Percentiles rank a stretch among this genome's conserved stretches.
These are phyloP conservation scores for Ceratobasidium sp. DNA, from an alignment of 1,284 basidiomycete species.

Conservation along the genomic window DNA sequence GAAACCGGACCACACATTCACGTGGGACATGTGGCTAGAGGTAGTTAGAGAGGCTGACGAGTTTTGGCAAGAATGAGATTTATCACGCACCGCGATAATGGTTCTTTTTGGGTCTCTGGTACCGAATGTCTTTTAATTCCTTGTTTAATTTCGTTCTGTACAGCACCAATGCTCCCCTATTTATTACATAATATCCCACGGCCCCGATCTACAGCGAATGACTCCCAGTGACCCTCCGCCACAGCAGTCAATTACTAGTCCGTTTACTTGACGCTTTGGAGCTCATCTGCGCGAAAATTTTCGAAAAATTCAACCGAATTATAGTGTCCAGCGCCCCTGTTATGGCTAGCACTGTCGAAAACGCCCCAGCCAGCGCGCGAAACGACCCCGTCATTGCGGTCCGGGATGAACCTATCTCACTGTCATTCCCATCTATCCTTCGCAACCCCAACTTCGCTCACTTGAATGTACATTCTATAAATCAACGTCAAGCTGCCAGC, in stretches of 20 bases:
- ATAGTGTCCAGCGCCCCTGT: not conserved
- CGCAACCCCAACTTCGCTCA: conserved; percentile 66
- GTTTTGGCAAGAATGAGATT: conserved; percentile 24
- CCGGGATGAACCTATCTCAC: conserved; percentile 53
- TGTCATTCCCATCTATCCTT: conserved; percentile 74
- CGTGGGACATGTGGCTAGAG: conserved; percentile 32
- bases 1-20: not conserved
- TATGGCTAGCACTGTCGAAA: conserved; percentile 2
- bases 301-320: not conserved
- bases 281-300: not conserved
- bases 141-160: conserved; percentile 5
- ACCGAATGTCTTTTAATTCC: not conserved
- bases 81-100: not conserved
- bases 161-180: too few relatives aligned
- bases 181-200: conserved; percentile 30
- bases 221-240: conserved; percentile 19
- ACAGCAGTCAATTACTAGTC: not conserved
- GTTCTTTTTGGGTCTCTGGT: conserved; percentile 4
- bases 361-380: conserved; percentile 24
- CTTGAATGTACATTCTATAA: conserved; percentile 47
- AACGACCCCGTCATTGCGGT: not conserved
- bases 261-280: not conserved
- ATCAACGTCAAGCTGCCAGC: conserved; percentile 38
- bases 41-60: conserved; percentile 15
- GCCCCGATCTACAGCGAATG: conserved; percentile 25